Base-by-base conservation (phyloP, 768 basidiomycete species). In the Collybiopsis luxurians region DNA sequence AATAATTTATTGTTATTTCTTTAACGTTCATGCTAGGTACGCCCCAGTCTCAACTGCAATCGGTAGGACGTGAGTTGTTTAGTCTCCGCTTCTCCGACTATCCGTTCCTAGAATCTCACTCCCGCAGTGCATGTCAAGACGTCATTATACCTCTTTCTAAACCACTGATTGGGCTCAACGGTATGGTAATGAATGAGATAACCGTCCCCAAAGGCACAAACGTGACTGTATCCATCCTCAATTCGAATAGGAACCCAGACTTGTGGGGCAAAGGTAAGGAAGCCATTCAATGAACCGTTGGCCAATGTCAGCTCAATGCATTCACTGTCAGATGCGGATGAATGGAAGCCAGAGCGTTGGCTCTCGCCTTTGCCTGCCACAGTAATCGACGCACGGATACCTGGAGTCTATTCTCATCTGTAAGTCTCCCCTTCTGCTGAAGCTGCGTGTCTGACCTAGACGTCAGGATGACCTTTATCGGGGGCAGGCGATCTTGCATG, bases 261-360 rank as follows among this genome's bases (percentile, higher is more conserved):
- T 48, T 77, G 4, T 79, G 76, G 78, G 77, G 79, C 2, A 34
- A 34, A 34, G 31, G 31, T 34, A 34, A 6, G 31, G n/a, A n/a
- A n/a, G n/a, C n/a, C n/a, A n/a, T n/a, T 34, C 13, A 34, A 59
- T 63, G n/a, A n/a, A n/a, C n/a, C n/a, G n/a, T n/a, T n/a, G n/a
- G n/a, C n/a, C n/a, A n/a, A 34, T 34, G 13, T 34, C 31, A 5
- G 31, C 13, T 34, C 31, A 34, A 34, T 34, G 13, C 13, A 34
- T 34, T 34, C 31, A 34, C 31, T 13, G 6, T 11, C 49, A 5
- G 77, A 80, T 58, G 73, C 74, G 0, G 44, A 63, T 23, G 74
- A 79, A 56, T 79, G 75, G 72, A 78, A 74, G 53, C 79, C 78
- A 2, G 76, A 79, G 51, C 65, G 78, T 10, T 79, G 79, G 77